Base-by-base conservation (phyloP, 2,329 filamentous ascomycete genomes). In the Plectosphaerella cucumerina region DNA sequence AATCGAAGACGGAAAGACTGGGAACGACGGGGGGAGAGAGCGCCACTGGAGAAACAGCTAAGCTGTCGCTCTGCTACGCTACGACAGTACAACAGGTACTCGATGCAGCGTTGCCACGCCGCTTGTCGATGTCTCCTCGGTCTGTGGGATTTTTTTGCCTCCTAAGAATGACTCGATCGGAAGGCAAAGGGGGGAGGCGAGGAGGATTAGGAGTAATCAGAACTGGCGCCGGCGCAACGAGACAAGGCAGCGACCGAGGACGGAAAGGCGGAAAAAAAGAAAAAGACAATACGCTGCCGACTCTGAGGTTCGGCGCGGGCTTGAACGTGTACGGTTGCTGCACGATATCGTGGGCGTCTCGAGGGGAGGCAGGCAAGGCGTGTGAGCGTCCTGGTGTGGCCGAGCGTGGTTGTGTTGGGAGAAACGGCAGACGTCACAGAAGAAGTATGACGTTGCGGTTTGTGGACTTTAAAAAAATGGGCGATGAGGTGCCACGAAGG, bases 351-450 rank as follows among this genome's bases (percentile, higher is more conserved):
- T 42, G 45, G 20, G 33, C 21, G 45, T 23, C n/a, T n/a, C 45
- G 31, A 22, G 18, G 45, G 45, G n/a, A 21, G 17, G 43, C 43
- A 11, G 43, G n/a, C n/a, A 12, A 12, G 22, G 45, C 33, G 44
- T 26, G 44, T 21, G 44, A 49, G 52, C 41, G 43, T 49, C 49
- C 51, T 49, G 48, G 33, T n/a, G 47, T 44, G 49, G 22, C 43
- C 43, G 47, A 41, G 51, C 50, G 54, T 54, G 47, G 50, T 53
- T 42, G 42, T 21, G 42, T 43, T 44, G 44, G 48, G 51, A 50
- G 53, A 61, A 63, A 72, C 55, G 54, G 55, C 55, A 73, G 70
- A 73, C 70, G 70, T 73, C 70, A 73, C 70, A 72, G 70, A 45
- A 50, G 46, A 55, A 55, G 55, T 57, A 73, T 73, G 70, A 73